Percentiles rank a stretch among this genome's conserved stretches.
Evolutionary conservation across 1,139 yeast genomes (phyloP).

Genomic region (Blastobotrys aristatus): DNA sequence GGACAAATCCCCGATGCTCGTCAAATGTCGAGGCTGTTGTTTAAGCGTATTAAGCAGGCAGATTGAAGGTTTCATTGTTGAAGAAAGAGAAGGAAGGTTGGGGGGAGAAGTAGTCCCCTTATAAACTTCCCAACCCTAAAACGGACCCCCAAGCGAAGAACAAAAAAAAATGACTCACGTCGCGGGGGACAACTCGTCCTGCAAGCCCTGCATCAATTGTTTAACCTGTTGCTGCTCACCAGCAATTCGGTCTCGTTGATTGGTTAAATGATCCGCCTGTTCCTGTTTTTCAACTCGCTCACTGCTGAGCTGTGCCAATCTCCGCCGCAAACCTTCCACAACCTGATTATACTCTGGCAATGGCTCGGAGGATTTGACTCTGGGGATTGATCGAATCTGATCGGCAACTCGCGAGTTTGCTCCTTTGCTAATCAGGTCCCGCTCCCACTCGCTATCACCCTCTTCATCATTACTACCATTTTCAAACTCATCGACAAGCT

Average conservation of each 20-base stretch:
- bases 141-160: background rate
- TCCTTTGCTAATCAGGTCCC: constrained; percentile 16
- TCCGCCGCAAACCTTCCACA: background rate
- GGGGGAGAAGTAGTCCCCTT: background rate
- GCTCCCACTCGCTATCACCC: constrained; percentile 18
- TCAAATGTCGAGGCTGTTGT: constrained; percentile 55
- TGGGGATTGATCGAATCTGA: background rate
- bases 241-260: constrained; percentile 14
- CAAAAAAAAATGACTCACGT: background rate
- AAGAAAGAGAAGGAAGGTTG: background rate
- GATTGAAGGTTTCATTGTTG: constrained; percentile 11
- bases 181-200: constrained; percentile 3
- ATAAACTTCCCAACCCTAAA: background rate
- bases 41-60: constrained; percentile 9
- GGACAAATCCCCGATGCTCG: constrained; percentile 70
- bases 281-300: constrained; percentile 8
- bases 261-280: constrained; percentile 10
- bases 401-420: background rate
- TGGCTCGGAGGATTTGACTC: constrained; percentile 4
- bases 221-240: constrained; percentile 15
- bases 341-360: constrained; percentile 10
- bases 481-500: constrained; percentile 17
- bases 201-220: constrained; percentile 15
- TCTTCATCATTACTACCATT: constrained; percentile 22
- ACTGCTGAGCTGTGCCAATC: constrained; percentile 5